Evolutionary conservation across 345 rosid species (phyloP).

Genomic region (Populus ilicifolia): DNA sequence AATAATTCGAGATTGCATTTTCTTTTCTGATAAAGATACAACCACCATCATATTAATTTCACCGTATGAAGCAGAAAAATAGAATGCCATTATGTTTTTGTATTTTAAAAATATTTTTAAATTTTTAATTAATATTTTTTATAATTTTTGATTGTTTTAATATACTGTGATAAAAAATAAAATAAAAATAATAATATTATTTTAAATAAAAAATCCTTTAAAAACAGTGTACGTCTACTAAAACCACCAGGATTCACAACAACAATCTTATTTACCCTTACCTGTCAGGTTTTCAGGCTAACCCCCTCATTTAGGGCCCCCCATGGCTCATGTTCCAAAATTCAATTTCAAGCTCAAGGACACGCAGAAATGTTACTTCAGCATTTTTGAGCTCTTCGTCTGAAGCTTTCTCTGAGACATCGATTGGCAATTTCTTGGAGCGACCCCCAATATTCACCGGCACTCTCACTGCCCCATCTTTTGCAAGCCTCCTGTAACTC

Average conservation of each 20-base stretch:
- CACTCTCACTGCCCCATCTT: constrained; percentile 79
- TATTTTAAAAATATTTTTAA: no score
- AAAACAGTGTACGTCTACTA: background rate
- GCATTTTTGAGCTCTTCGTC: constrained; percentile 40
- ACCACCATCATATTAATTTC: background rate
- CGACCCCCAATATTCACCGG: constrained; percentile 49
- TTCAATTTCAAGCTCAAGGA: constrained; percentile 65
- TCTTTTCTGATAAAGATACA: background rate
- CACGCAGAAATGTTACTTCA: constrained; percentile 44
- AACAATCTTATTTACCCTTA: background rate
- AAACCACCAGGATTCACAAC: background rate
- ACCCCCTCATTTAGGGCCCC: constrained; percentile 11
- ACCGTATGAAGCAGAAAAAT: background rate
- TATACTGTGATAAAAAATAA: no score
- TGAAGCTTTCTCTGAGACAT: constrained; percentile 47
- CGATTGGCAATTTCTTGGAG: constrained; percentile 51
- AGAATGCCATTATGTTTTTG: no score
- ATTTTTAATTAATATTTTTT: no score
- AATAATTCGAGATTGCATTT: background rate
- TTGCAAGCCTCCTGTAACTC: constrained; percentile 57
- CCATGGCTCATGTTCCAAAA: constrained; percentile 78
- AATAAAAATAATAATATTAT: no score
- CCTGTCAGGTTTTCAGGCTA: background rate
- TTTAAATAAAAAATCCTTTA: no score
- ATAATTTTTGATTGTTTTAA: no score